Evolutionary conservation across 2,329 filamentous ascomycete species (phyloP).

Genomic region (Coniochaeta pulveracea): DNA sequence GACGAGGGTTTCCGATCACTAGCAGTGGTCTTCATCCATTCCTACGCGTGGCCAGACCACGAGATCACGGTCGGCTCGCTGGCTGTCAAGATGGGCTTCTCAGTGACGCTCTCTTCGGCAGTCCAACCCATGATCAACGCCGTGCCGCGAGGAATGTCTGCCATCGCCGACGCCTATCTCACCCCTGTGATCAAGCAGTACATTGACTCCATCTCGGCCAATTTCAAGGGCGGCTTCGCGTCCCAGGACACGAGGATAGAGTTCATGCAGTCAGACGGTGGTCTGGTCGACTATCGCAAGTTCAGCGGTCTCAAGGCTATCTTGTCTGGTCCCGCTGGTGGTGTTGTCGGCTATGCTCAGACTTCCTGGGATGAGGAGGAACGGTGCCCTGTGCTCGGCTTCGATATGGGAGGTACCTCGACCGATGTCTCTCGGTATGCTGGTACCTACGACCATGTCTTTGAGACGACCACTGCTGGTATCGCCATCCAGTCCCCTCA

Average conservation of each 20-base stretch:
- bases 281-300: constrained; percentile 10
- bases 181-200: constrained; percentile 63
- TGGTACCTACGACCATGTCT: constrained; percentile 58
- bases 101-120: constrained; percentile 55
- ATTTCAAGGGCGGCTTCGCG: constrained; percentile 47
- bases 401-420: constrained; percentile 45
- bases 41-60: constrained; percentile 11
- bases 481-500: constrained; percentile 57
- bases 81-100: constrained; percentile 35
- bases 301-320: constrained; percentile 38
- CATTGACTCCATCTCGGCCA: constrained; percentile 52
- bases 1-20: constrained; percentile 39
- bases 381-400: constrained; percentile 59
- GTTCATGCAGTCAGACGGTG: constrained; percentile 60
- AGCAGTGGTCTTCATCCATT: constrained; percentile 22
- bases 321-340: constrained; percentile 58
- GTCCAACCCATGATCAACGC: constrained; percentile 69
- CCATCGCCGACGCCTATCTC: constrained; percentile 64
- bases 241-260: constrained; percentile 55
- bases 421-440: constrained; percentile 52
- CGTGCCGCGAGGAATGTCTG: constrained; percentile 56
- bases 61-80: constrained; percentile 7
- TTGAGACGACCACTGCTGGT: constrained; percentile 57
- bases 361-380: constrained; percentile 59
- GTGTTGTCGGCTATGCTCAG: constrained; percentile 63